These are phyloP conservation scores for Myxozyma neglecta DNA, from an alignment of 805 yeast genomes.

Conservation along the genomic window DNA sequence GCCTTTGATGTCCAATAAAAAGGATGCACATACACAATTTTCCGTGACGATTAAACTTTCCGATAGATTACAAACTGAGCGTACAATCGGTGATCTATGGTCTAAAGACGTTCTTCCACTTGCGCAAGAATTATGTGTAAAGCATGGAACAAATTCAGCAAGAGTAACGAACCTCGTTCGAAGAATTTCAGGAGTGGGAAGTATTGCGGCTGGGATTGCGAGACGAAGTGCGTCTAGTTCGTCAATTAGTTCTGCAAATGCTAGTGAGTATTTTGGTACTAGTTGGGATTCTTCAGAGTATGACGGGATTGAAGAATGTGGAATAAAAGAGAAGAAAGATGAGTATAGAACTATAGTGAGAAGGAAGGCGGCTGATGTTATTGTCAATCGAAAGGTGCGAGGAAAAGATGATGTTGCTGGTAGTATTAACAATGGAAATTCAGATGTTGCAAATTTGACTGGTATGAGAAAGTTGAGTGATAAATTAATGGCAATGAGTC, in stretches of 20 bases:
- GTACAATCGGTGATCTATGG: conserved; percentile 12
- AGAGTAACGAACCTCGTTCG: conserved; percentile 3
- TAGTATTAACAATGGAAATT: neutral
- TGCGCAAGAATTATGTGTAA: conserved; percentile 10
- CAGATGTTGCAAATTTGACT: neutral
- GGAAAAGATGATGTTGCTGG: neutral
- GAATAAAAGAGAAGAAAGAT: neutral
- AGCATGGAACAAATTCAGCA: neutral
- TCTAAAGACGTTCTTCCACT: conserved; percentile 11
- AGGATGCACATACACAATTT: neutral
- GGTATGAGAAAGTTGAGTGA: conserved; percentile 1
- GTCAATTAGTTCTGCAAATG: neutral
- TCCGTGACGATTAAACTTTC: conserved; percentile 16
- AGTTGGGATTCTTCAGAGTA: neutral
- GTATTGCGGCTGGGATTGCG: conserved; percentile 9
- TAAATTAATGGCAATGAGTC: neutral
- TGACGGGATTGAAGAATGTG: neutral
- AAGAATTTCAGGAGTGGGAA: conserved; percentile 10
- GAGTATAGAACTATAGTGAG: neutral
- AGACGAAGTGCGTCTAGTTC: conserved; percentile 1
- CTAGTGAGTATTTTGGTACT: neutral
- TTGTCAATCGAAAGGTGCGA: neutral
- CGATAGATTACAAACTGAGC: conserved; percentile 13
- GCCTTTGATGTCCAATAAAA: neutral
- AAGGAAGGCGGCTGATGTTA: neutral